A percentile compares a stretch with the other conserved stretches of the same genome.
These are phyloP conservation scores for Capsicum pubescens DNA, from an alignment of 257 asterid species.

Conservation along the genomic window DNA sequence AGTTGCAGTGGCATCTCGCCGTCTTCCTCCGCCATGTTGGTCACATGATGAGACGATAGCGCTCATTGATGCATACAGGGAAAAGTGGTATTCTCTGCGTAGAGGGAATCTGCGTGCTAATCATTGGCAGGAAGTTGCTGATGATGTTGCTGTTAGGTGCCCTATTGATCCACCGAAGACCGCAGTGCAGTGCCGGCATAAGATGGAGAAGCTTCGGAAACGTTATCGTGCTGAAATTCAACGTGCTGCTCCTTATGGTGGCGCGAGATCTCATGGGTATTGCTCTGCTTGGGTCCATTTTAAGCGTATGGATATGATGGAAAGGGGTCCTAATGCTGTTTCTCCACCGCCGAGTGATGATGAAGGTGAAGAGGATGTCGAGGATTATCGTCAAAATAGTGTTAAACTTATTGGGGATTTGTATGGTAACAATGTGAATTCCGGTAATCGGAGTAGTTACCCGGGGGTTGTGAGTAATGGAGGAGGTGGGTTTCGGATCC, in stretches of 20 bases:
- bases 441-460: conserved; percentile 35
- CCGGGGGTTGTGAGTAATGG: conserved; percentile 56
- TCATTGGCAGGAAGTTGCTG: conserved; percentile 99
- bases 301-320: conserved; percentile 86
- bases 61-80: conserved; percentile 73
- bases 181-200: conserved; percentile 97
- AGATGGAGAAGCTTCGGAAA: conserved; percentile 98
- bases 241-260: conserved; percentile 80
- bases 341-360: conserved; percentile 46
- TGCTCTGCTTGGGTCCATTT: conserved; percentile 93
- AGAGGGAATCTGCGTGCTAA: conserved; percentile 88
- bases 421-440: conserved; percentile 38
- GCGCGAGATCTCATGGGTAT: conserved; percentile 56
- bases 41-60: conserved; percentile 89
- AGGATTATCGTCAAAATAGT: conserved; percentile 36
- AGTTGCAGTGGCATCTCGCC: conserved; percentile 61
- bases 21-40: conserved; percentile 98
- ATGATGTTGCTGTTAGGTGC: conserved; percentile 64
- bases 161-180: conserved; percentile 65
- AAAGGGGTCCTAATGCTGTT: conserved; percentile 68
- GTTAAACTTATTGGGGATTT: conserved; percentile 59
- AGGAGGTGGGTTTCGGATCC: conserved; percentile 70
- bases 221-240: conserved; percentile 93
- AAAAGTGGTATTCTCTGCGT: conserved; percentile 94
- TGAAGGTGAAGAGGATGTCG: conserved; percentile 50